Evolutionary conservation across 1,284 basidiomycete species (phyloP).

Genomic region (Leccinum griseonigrum): DNA sequence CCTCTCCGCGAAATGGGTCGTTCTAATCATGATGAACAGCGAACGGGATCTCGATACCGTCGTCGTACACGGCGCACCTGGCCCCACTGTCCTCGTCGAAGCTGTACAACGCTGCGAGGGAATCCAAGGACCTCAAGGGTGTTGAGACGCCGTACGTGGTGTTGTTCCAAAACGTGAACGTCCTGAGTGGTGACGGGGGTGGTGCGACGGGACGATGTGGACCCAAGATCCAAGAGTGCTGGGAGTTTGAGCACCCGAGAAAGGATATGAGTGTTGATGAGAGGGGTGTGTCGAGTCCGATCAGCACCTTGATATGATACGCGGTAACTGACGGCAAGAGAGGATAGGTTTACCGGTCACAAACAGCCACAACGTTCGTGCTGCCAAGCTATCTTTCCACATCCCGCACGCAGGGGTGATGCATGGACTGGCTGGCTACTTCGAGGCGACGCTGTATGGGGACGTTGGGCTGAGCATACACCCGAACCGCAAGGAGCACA

Average conservation of each 20-base stretch:
- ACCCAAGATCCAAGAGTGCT: conserved; percentile 89
- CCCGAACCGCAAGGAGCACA: conserved; percentile 78
- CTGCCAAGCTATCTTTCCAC: conserved; percentile 81
- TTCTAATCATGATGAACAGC: conserved; percentile 44
- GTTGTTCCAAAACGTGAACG: conserved; percentile 92
- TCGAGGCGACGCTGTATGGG: conserved; percentile 91
- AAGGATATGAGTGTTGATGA: conserved; percentile 73
- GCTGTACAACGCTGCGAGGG: conserved; percentile 78
- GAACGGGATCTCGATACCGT: conserved; percentile 93
- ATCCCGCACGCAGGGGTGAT: conserved; percentile 94
- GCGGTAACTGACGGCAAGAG: conserved; percentile 9
- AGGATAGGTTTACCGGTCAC: conserved; percentile 73
- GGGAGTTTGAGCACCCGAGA: conserved; percentile 95
- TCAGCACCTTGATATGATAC: not conserved
- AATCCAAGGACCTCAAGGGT: conserved; percentile 60
- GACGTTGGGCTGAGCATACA: conserved; percentile 92
- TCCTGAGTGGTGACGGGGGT: conserved; percentile 73
- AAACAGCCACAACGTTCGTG: conserved; percentile 86
- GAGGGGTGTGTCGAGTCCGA: conserved; percentile 48
- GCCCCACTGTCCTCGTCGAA: conserved; percentile 94
- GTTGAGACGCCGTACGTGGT: conserved; percentile 97
- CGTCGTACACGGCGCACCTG: conserved; percentile 92
- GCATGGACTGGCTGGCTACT: conserved; percentile 98
- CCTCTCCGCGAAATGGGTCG: not conserved
- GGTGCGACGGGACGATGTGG: conserved; percentile 68